phyloP scores from a whole-genome alignment of 1,284 basidiomycete species.

The Peniophora sp. region DNA sequence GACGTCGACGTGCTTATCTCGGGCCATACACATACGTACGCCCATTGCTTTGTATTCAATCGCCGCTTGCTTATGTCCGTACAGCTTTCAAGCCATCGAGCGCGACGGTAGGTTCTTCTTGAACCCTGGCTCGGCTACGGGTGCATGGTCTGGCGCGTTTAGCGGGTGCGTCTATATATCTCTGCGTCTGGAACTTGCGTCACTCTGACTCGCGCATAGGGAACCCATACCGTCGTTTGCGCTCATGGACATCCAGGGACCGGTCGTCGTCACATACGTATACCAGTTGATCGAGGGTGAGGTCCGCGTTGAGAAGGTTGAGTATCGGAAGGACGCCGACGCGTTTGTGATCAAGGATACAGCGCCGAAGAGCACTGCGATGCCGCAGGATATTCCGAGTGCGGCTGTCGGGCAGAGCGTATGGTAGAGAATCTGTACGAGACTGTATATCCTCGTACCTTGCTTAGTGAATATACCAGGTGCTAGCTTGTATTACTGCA shows the following conservation, averaged over 20 bases:
- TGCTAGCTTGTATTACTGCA: no score
- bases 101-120: slow-evolving; percentile 91
- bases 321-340: slow-evolving; percentile 67
- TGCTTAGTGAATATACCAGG: background rate
- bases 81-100: slow-evolving; percentile 90
- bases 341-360: slow-evolving; percentile 17
- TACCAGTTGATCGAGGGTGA: slow-evolving; percentile 93
- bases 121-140: slow-evolving; percentile 93
- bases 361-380: slow-evolving; percentile 22
- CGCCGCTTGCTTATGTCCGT: no score
- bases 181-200: background rate
- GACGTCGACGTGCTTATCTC: slow-evolving; percentile 94
- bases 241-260: slow-evolving; percentile 91
- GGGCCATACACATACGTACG: slow-evolving; percentile 91
- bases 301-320: slow-evolving; percentile 82
- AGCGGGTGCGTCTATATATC: slow-evolving; percentile 41
- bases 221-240: slow-evolving; percentile 81
- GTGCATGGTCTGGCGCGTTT: slow-evolving; percentile 81
- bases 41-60: background rate
- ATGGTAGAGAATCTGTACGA: slow-evolving; percentile 22
- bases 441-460: background rate
- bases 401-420: slow-evolving; percentile 20
- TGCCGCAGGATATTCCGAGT: slow-evolving; percentile 41
- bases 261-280: slow-evolving; percentile 92
- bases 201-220: slow-evolving; percentile 20